Percentiles rank a stretch among this genome's conserved stretches.
phyloP scores from a whole-genome alignment of 1,284 basidiomycete genomes.

The Wolfiporia cocos region DNA sequence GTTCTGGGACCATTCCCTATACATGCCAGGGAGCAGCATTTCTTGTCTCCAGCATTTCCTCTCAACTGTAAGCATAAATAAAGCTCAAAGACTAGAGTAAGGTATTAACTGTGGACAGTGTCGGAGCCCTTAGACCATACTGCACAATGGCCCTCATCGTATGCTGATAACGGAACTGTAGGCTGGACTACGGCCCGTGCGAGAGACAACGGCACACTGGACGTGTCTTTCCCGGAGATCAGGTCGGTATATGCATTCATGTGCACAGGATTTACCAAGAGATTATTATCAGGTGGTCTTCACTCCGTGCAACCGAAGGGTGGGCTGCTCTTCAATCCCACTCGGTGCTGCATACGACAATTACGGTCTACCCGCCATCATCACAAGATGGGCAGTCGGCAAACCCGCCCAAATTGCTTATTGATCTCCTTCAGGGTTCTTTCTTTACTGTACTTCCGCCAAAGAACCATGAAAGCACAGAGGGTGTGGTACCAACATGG shows the following conservation, averaged over 20 bases:
- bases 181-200: constrained; percentile 44
- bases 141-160: constrained; percentile 55
- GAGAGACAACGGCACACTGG: constrained; percentile 37
- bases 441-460: constrained; percentile 59
- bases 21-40: constrained; percentile 76
- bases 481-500: constrained; percentile 46
- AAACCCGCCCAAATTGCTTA: constrained; percentile 33
- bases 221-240: constrained; percentile 56
- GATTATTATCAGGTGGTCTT: constrained; percentile 46
- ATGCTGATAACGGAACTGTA: constrained; percentile 54
- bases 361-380: constrained; percentile 50
- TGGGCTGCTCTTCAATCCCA: constrained; percentile 80
- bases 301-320: constrained; percentile 66
- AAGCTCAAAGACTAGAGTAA: neutral
- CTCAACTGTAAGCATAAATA: constrained; percentile 42
- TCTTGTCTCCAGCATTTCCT: constrained; percentile 69
- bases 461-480: constrained; percentile 10
- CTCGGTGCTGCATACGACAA: constrained; percentile 51
- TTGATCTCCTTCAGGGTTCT: constrained; percentile 51
- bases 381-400: neutral
- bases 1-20: constrained; percentile 77
- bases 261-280: neutral
- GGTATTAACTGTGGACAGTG: constrained; percentile 25
- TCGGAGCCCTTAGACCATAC: constrained; percentile 38
- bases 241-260: constrained; percentile 30